Percentiles rank a stretch among this genome's conserved stretches.
Conservation (phyloP, 1,284 basidiomycete genomes). For the Cutaneotrichosporon cavernicola region DNA sequence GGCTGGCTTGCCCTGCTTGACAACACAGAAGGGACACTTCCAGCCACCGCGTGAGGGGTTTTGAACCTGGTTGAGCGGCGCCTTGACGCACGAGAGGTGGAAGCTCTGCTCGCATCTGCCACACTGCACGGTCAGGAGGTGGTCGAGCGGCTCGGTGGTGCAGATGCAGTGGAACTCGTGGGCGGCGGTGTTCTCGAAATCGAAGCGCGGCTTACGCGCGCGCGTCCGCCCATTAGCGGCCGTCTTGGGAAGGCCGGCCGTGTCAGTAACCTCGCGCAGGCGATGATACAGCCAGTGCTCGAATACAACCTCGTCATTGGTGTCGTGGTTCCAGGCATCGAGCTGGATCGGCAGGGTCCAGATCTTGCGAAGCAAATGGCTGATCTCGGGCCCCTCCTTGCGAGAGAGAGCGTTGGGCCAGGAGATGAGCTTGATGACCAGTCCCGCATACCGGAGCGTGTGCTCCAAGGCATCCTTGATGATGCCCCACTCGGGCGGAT, state of each 20-base stretch:
- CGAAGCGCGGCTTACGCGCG: conserved; percentile 36
- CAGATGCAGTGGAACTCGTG: conserved; percentile 43
- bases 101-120: conserved; percentile 44
- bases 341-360: conserved; percentile 39
- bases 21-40: conserved; percentile 48
- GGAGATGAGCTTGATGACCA: conserved; percentile 30
- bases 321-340: conserved; percentile 29
- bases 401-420: conserved; percentile 15
- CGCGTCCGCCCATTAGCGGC: conserved; percentile 20
- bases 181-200: conserved; percentile 29
- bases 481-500: conserved; percentile 30
- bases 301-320: conserved; percentile 31
- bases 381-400: conserved; percentile 17
- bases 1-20: conserved; percentile 41
- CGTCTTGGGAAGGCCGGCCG: background rate
- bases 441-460: conserved; percentile 27
- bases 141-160: conserved; percentile 27
- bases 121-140: conserved; percentile 36
- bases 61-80: conserved; percentile 28
- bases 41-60: conserved; percentile 25
- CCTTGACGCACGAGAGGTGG: conserved; percentile 43
- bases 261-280: conserved; percentile 19
- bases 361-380: conserved; percentile 42
- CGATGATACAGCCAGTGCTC: conserved; percentile 39
- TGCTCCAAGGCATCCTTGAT: conserved; percentile 29